phyloP scores from a whole-genome alignment of 805 yeast species.

The Yarrowia divulgata region DNA sequence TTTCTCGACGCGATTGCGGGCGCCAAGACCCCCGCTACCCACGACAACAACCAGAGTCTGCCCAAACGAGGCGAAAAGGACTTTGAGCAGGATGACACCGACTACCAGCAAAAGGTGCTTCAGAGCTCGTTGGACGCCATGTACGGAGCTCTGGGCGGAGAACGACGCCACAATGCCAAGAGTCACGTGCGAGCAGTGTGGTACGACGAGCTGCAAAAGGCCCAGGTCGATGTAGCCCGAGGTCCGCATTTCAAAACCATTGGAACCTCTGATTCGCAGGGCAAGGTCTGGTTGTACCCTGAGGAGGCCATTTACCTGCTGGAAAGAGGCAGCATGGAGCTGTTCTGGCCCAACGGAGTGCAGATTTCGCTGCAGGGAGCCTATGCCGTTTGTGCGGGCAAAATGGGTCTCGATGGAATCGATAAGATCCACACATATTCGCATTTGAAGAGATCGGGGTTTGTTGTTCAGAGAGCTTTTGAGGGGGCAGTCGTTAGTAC shows the following conservation, averaged over 20 bases:
- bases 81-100: conserved; percentile 80
- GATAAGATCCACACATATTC: conserved; percentile 74
- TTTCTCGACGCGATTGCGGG: conserved; percentile 44
- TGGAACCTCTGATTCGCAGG: conserved; percentile 64
- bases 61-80: conserved; percentile 88
- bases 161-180: conserved; percentile 53
- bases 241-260: conserved; percentile 78
- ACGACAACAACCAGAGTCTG: conserved; percentile 43
- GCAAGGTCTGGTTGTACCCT: conserved; percentile 60
- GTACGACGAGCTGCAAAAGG: conserved; percentile 50
- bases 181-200: conserved; percentile 62
- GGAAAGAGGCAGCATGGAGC: conserved; percentile 75
- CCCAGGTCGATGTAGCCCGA: conserved; percentile 58
- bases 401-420: conserved; percentile 51
- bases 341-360: conserved; percentile 50
- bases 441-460: conserved; percentile 78
- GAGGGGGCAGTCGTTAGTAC: neutral
- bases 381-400: conserved; percentile 60
- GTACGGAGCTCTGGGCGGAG: conserved; percentile 66
- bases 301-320: conserved; percentile 79
- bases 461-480: conserved; percentile 56
- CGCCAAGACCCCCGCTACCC: conserved; percentile 3
- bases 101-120: conserved; percentile 58
- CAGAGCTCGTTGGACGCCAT: conserved; percentile 67
- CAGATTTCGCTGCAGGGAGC: conserved; percentile 69